These are phyloP conservation scores for Penicillium sp. DNA, from an alignment of 2,329 filamentous ascomycete genomes.

Conservation along the genomic window DNA sequence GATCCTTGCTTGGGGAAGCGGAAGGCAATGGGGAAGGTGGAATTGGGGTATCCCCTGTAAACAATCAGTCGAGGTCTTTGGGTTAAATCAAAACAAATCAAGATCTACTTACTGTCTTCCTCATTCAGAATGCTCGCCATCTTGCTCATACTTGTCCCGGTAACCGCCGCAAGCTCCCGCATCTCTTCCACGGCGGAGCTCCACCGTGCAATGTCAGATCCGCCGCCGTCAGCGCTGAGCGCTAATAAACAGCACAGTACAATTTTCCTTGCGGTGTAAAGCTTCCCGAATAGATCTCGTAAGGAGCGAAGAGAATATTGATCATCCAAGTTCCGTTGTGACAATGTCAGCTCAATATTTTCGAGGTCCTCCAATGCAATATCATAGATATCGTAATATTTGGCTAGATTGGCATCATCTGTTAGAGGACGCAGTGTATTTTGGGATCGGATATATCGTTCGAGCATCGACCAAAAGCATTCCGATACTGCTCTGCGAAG, in stretches of 20 bases:
- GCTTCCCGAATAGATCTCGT: constrained; percentile 76
- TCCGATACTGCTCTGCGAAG: constrained; percentile 74
- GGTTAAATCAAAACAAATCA: background rate
- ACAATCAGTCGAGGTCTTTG: constrained; percentile 12
- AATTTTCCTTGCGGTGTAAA: constrained; percentile 78
- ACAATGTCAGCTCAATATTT: constrained; percentile 66
- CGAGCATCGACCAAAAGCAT: constrained; percentile 68
- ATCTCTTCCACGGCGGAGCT: constrained; percentile 75
- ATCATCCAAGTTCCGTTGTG: constrained; percentile 70
- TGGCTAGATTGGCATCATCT: constrained; percentile 79
- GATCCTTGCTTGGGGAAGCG: constrained; percentile 74
- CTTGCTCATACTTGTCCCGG: constrained; percentile 62
- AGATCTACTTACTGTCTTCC: constrained; percentile 67
- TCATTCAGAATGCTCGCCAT: constrained; percentile 72
- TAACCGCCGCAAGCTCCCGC: constrained; percentile 61
- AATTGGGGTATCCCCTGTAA: constrained; percentile 39
- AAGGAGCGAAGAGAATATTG: constrained; percentile 74
- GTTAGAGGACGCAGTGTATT: constrained; percentile 69
- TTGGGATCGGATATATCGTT: constrained; percentile 70
- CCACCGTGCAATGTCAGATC: constrained; percentile 76
- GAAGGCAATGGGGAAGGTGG: constrained; percentile 60
- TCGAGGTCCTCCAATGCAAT: constrained; percentile 71
- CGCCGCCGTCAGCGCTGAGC: constrained; percentile 76
- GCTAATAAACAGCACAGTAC: constrained; percentile 87
- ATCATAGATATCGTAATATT: constrained; percentile 89